Conservation (phyloP, 108 stramenopile genomes). For the Nitzschia palea region DNA sequence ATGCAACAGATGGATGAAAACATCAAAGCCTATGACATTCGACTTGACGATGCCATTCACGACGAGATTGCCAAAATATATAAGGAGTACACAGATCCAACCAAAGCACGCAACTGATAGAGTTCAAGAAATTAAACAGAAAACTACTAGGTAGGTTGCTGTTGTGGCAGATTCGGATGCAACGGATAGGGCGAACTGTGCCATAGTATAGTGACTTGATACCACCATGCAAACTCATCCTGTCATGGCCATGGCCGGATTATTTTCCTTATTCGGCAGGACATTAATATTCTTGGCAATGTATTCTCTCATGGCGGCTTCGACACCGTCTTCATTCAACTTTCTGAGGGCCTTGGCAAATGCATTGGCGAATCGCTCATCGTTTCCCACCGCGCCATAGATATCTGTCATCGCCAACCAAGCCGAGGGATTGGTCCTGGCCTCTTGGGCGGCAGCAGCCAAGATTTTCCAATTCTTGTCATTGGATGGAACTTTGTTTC, state of each 20-base stretch:
- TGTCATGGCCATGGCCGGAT: constrained; percentile 1
- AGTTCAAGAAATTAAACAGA: too few relatives aligned
- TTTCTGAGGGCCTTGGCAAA: constrained; percentile 8
- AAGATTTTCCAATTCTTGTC: constrained; percentile 17
- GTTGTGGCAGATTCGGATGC: too few relatives aligned
- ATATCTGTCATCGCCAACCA: constrained; percentile 22
- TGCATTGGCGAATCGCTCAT: constrained; percentile 3
- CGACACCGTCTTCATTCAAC: constrained; percentile 6
- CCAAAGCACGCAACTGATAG: constrained; percentile 61
- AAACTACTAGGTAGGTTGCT: too few relatives aligned
- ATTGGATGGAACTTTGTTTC: not conserved
- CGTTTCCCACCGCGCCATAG: constrained; percentile 13
- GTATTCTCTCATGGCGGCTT: constrained; percentile 18
- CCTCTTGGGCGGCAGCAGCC: not conserved
- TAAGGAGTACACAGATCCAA: constrained; percentile 80
- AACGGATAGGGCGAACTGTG: too few relatives aligned
- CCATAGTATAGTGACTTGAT: too few relatives aligned
- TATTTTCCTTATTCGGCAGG: not conserved
- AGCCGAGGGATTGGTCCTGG: constrained; percentile 1
- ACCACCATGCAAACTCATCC: too few relatives aligned
- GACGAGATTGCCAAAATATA: constrained; percentile 69
- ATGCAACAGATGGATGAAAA: constrained; percentile 83
- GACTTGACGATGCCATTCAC: constrained; percentile 24
- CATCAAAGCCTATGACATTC: constrained; percentile 42
- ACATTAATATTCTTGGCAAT: not conserved